Percentiles rank a stretch among this genome's conserved stretches.
phyloP scores from a whole-genome alignment of 2,329 filamentous ascomycete species.

The Colletotrichum salicis region DNA sequence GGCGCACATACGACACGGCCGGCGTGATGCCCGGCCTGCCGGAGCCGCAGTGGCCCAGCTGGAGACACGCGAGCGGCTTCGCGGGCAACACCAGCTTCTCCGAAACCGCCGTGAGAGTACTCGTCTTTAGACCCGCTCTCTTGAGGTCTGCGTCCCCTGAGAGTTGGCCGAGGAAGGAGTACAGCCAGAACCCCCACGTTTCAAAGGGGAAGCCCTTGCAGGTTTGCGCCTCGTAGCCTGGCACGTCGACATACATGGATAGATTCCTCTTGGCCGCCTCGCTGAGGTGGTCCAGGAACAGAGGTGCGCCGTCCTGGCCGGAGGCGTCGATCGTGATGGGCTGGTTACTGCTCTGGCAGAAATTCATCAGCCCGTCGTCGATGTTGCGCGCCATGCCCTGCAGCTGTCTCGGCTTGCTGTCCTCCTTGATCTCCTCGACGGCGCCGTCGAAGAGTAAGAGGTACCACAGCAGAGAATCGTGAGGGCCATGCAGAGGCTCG shows the following conservation, averaged over 20 bases:
- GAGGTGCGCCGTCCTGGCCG: slow-evolving; percentile 42
- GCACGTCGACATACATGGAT: slow-evolving; percentile 45
- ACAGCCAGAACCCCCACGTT: slow-evolving; percentile 54
- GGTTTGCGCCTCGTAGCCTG: slow-evolving; percentile 42
- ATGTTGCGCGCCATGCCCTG: slow-evolving; percentile 45
- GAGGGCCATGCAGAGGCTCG: slow-evolving; percentile 38
- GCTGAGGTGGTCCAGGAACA: slow-evolving; percentile 47
- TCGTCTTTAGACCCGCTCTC: slow-evolving; percentile 32
- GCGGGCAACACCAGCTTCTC: slow-evolving; percentile 52
- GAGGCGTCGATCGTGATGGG: slow-evolving; percentile 44
- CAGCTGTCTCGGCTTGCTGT: slow-evolving; percentile 38
- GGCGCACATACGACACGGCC: slow-evolving; percentile 49
- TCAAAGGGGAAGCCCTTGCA: slow-evolving; percentile 51
- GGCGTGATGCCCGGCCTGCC: slow-evolving; percentile 45
- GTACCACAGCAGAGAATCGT: slow-evolving; percentile 48
- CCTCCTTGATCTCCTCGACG: slow-evolving; percentile 39
- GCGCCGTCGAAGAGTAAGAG: slow-evolving; percentile 49
- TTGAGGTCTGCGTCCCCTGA: slow-evolving; percentile 48
- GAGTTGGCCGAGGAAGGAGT: slow-evolving; percentile 52
- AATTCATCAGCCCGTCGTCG: slow-evolving; percentile 47
- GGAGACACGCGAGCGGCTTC: slow-evolving; percentile 50
- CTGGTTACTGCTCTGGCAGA: slow-evolving; percentile 31
- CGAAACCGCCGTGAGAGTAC: slow-evolving; percentile 43
- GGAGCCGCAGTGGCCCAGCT: slow-evolving; percentile 48
- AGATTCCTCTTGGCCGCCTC: slow-evolving; percentile 45